A percentile compares a stretch with the other conserved stretches of the same genome.
Conservation (phyloP, 73 alveolate genomes). For the Uronychia setigera region DNA sequence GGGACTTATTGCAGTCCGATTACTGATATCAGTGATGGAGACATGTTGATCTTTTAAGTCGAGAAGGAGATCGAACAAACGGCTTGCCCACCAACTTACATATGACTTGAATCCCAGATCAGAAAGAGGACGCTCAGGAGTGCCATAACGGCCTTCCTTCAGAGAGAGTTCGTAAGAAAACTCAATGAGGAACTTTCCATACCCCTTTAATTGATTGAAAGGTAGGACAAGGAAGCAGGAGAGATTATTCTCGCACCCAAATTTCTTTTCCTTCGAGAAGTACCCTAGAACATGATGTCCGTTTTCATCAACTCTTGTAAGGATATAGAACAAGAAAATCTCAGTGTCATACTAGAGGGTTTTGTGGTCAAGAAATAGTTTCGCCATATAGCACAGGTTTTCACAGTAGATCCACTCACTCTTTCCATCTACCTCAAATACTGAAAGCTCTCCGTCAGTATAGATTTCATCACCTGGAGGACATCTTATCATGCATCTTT, state of each 20-base stretch:
- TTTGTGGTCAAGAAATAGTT: slow-evolving; percentile 97
- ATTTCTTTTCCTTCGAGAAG: slow-evolving; percentile 94
- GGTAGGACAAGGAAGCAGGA: slow-evolving; percentile 97
- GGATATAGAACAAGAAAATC: slow-evolving; percentile 94
- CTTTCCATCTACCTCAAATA: slow-evolving; percentile 98
- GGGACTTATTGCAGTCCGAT: slow-evolving; percentile 80
- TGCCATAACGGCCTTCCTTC: slow-evolving; percentile 85
- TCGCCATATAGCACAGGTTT: slow-evolving; percentile 94
- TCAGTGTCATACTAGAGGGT: slow-evolving; percentile 93
- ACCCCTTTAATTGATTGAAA: slow-evolving; percentile 95
- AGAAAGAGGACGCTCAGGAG: slow-evolving; percentile 95
- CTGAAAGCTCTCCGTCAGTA: slow-evolving; percentile 90
- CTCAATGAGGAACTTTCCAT: slow-evolving; percentile 96
- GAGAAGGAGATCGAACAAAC: slow-evolving; percentile 70
- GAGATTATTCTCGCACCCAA: slow-evolving; percentile 76
- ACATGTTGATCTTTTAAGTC: slow-evolving; percentile 67
- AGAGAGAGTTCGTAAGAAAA: slow-evolving; percentile 90
- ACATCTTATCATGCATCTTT: slow-evolving; percentile 72
- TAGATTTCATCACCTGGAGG: slow-evolving; percentile 99
- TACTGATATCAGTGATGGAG: slow-evolving; percentile 78
- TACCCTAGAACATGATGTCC: slow-evolving; percentile 96
- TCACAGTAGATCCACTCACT: slow-evolving; percentile 91
- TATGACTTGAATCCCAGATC: slow-evolving; percentile 95
- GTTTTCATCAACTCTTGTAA: slow-evolving; percentile 89
- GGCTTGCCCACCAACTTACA: slow-evolving; percentile 93